Base-by-base conservation (phyloP, 2,329 filamentous ascomycete genomes). In the Neocucurbitaria cava region DNA sequence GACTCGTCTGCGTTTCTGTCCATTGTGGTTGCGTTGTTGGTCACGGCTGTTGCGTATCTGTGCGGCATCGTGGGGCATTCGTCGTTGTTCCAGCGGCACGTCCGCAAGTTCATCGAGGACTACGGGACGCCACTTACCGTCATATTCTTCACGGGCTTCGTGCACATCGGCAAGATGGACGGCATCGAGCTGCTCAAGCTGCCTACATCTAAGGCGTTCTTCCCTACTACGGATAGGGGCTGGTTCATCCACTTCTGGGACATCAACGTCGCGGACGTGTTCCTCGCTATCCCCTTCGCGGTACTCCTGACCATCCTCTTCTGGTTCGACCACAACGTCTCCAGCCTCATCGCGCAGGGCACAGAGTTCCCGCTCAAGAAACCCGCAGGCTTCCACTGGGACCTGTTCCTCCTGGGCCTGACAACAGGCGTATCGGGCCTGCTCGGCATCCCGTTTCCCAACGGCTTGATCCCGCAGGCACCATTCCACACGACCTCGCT, bases 211-310 rank as follows among this genome's bases (percentile, higher is more conserved):
- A 87, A 85, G 52, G 86, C 92, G 0, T 96, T 96, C 78, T 87
- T 85, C 66, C 92, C 92, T 0, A 96, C 92, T 0, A 81, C 78
- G 0, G 86, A 89, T 54, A 82, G 91, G 36, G 78, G 81, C 40
- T 96, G 92, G 92, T 82, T 96, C 49, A 85, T 96, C 23, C 82
- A 86, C 58, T 94, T 96, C 66, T 95, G 91, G 91, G 83, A 94
- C 61, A 82, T 96, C 49, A 79, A 79, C 41, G 85, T 89, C 5
- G 83, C 82, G 0, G 88, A 96, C 52, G 82, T 95, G 6, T 96
- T 96, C 70, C 80, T 92, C 39, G 92, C 92, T 1, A 84, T 96
- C n/a, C 92, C 92, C 0, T 96, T 96, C 77, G 92, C 91, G 0
- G 69, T 96, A 30, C 79, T 96, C 1, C 80, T 96, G 15, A 96